These are phyloP conservation scores for Hydnomerulius pinastri DNA, from an alignment of 768 basidiomycete genomes.

Conservation along the genomic window DNA sequence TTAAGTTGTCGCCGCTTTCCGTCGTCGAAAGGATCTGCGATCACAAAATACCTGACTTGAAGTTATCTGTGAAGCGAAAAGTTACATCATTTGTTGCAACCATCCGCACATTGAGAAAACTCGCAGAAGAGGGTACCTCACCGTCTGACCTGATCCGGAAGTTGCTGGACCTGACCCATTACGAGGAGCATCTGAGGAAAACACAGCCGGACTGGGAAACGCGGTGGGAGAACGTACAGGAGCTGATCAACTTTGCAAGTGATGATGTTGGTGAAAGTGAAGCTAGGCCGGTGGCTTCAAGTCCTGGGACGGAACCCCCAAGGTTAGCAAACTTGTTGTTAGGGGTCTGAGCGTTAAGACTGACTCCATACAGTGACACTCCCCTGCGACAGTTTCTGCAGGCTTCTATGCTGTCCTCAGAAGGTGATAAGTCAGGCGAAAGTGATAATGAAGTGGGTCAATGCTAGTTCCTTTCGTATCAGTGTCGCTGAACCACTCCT, in stretches of 20 bases:
- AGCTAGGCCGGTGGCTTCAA: background rate
- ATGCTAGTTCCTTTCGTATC: background rate
- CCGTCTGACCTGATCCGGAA: conserved; percentile 65
- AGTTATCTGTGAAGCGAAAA: conserved; percentile 66
- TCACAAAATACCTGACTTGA: conserved; percentile 61
- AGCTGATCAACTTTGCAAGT: conserved; percentile 77
- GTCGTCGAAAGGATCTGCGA: conserved; percentile 67
- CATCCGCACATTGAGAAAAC: conserved; percentile 51
- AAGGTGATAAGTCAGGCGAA: conserved; percentile 64
- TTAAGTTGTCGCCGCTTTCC: conserved; percentile 55
- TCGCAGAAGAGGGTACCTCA: conserved; percentile 56
- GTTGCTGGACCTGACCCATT: conserved; percentile 58
- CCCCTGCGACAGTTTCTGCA: conserved; percentile 74
- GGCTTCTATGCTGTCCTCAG: conserved; percentile 81
- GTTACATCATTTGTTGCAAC: conserved; percentile 58
- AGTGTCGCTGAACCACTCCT: background rate
- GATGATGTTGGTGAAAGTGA: conserved; percentile 46
- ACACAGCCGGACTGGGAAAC: conserved; percentile 74
- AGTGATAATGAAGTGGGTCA: conserved; percentile 44
- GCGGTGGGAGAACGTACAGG: conserved; percentile 85
- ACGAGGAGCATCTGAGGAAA: conserved; percentile 67
- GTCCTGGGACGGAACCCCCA: background rate
- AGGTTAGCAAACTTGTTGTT: background rate
- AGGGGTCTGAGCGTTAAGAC: background rate
- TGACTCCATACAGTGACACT: conserved; percentile 41